A percentile compares a stretch with the other conserved stretches of the same genome.
Conservation (phyloP, 2,329 filamentous ascomycete genomes). For the Microdochium bolleyi region DNA sequence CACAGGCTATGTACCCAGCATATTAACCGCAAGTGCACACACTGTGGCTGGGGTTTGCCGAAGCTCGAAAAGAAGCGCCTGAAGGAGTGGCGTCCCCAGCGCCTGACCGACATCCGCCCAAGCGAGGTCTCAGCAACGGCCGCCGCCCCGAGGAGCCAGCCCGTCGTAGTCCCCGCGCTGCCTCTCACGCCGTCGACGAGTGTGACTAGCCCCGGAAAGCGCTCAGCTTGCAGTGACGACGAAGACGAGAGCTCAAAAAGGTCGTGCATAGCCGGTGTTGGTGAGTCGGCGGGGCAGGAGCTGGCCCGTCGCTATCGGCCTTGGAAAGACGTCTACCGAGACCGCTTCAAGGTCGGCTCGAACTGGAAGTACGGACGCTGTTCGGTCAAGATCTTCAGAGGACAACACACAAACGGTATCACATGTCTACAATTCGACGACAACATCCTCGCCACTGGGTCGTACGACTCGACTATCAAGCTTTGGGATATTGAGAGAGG, state of each 20-base stretch:
- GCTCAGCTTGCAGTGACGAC: slow-evolving; percentile 19
- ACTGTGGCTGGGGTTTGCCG: slow-evolving; percentile 93
- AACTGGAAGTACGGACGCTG: slow-evolving; percentile 97
- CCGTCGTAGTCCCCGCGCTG: slow-evolving; percentile 13
- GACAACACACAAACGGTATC: slow-evolving; percentile 75
- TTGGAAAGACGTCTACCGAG: slow-evolving; percentile 97
- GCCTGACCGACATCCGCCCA: slow-evolving; percentile 48
- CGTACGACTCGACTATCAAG: slow-evolving; percentile 90
- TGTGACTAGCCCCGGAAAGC: slow-evolving; percentile 20
- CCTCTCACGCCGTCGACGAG: slow-evolving; percentile 17
- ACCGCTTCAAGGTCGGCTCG: slow-evolving; percentile 88
- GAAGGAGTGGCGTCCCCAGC: slow-evolving; percentile 79
- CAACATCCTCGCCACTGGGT: slow-evolving; percentile 84
- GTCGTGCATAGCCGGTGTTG: slow-evolving; percentile 17
- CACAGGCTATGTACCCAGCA: slow-evolving; percentile 94
- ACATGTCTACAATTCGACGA: slow-evolving; percentile 68
- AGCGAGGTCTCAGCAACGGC: slow-evolving; percentile 9
- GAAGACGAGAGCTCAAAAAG: slow-evolving; percentile 23
- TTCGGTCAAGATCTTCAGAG: slow-evolving; percentile 74
- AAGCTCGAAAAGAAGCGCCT: slow-evolving; percentile 82
- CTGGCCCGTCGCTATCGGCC: slow-evolving; percentile 51
- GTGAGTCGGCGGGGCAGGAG: slow-evolving; percentile 16
- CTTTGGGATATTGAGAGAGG: slow-evolving; percentile 93
- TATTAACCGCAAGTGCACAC: slow-evolving; percentile 74
- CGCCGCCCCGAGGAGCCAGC: neutral